These are phyloP conservation scores for Metrosideros polymorpha DNA, from an alignment of 441 rosid species.

Conservation along the genomic window DNA sequence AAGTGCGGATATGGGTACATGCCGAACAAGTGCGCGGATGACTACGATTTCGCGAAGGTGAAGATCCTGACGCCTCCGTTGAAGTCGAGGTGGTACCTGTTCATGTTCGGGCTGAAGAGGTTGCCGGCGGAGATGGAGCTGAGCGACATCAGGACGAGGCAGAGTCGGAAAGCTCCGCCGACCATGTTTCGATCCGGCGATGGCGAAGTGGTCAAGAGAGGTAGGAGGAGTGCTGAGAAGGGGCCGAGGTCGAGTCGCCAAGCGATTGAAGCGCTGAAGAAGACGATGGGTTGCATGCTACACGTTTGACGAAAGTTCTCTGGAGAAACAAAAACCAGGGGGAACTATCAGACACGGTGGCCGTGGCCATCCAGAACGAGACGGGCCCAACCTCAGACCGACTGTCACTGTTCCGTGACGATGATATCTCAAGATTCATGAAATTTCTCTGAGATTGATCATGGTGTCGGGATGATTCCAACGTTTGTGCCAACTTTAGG, in stretches of 20 bases:
- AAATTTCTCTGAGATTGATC: neutral
- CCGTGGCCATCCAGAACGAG: neutral
- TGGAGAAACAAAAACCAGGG: neutral
- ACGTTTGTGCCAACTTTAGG: neutral
- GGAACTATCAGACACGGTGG: neutral
- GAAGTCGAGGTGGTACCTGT: neutral
- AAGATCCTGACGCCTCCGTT: neutral
- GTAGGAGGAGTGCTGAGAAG: neutral
- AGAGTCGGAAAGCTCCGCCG: neutral
- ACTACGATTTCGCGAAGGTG: neutral
- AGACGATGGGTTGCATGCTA: neutral
- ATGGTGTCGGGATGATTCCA: neutral
- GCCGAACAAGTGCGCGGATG: neutral
- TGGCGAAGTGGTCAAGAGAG: neutral
- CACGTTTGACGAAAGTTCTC: neutral
- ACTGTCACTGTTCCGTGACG: neutral
- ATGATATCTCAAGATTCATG: neutral
- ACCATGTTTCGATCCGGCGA: neutral
- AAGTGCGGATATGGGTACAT: neutral
- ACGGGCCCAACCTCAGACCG: neutral
- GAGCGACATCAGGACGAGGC: slow-evolving; percentile 3
- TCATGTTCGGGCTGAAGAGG: neutral
- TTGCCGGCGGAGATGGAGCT: slow-evolving; percentile 7
- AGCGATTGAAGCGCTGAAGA: neutral
- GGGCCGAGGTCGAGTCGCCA: neutral